A percentile compares a stretch with the other conserved stretches of the same genome.
Evolutionary conservation across 2,329 filamentous ascomycete species (phyloP).

Genomic region (Clarireedia hainanense): DNA sequence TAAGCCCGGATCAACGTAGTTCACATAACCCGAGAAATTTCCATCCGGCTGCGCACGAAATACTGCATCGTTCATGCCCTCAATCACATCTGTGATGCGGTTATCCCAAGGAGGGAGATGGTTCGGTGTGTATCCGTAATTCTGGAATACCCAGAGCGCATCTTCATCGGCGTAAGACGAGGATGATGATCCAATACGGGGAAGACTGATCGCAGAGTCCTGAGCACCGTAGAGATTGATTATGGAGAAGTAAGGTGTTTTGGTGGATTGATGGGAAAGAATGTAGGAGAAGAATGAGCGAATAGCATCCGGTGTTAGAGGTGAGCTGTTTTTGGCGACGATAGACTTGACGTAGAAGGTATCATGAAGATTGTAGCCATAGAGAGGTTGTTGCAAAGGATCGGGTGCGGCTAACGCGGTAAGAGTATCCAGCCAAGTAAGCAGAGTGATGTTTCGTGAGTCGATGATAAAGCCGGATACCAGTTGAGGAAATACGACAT

Average conservation of each 20-base stretch:
- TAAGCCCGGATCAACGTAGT: slow-evolving; percentile 22
- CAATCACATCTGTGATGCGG: slow-evolving; percentile 9
- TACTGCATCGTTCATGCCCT: slow-evolving; percentile 17
- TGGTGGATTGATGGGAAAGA: slow-evolving; percentile 7
- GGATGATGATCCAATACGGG: not conserved
- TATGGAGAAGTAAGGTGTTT: slow-evolving; percentile 17
- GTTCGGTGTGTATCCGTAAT: slow-evolving; percentile 14
- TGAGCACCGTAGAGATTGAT: slow-evolving; percentile 21
- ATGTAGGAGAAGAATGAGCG: slow-evolving; percentile 11
- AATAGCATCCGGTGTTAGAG: slow-evolving; percentile 8
- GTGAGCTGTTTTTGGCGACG: slow-evolving; percentile 5
- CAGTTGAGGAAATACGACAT: slow-evolving; percentile 32
- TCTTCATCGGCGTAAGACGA: slow-evolving; percentile 16
- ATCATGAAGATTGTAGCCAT: slow-evolving; percentile 30
- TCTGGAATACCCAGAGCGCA: slow-evolving; percentile 19
- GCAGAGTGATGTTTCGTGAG: slow-evolving; percentile 18
- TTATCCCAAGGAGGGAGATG: slow-evolving; percentile 12
- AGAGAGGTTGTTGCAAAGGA: slow-evolving; percentile 30
- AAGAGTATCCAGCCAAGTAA: slow-evolving; percentile 31
- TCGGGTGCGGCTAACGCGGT: slow-evolving; percentile 4
- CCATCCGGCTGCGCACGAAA: slow-evolving; percentile 19
- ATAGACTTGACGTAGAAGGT: slow-evolving; percentile 29
- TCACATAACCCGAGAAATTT: slow-evolving; percentile 21
- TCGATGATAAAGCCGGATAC: slow-evolving; percentile 30
- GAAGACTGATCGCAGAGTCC: slow-evolving; percentile 12